Percentiles rank a stretch among this genome's conserved stretches.
Evolutionary conservation across 768 basidiomycete genomes (phyloP).

Genomic region (Tricholoma saponaceum): DNA sequence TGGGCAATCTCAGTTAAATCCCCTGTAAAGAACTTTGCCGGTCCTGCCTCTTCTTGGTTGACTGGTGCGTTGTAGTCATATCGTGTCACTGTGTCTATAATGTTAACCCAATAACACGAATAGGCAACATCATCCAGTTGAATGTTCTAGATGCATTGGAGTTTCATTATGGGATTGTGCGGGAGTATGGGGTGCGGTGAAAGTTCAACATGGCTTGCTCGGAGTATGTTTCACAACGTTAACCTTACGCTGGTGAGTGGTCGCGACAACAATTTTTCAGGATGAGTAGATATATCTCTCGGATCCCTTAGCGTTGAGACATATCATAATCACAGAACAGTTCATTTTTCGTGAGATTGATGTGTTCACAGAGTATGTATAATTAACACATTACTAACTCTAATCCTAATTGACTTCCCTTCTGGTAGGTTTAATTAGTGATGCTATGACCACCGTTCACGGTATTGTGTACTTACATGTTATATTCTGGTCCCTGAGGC

Average conservation of each 20-base stretch:
- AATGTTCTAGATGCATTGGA: conserved; percentile 15
- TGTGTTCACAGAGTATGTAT: not conserved
- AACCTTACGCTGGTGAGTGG: too few species aligned
- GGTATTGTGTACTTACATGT: not conserved
- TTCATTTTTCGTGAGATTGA: not conserved
- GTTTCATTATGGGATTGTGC: conserved; percentile 2
- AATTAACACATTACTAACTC: conserved; percentile 4
- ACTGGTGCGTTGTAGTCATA: not conserved
- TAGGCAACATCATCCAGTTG: conserved; percentile 21
- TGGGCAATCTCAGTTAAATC: not conserved
- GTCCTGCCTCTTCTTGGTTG: not conserved
- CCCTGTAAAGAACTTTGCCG: not conserved
- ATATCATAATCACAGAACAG: not conserved
- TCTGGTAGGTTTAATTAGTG: conserved; percentile 8
- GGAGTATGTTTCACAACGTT: conserved; percentile 13
- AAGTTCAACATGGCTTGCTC: conserved; percentile 19
- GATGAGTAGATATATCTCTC: not conserved
- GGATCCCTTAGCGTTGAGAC: conserved; percentile 3
- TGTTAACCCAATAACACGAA: not conserved
- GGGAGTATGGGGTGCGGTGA: conserved; percentile 18
- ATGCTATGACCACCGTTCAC: conserved; percentile 5
- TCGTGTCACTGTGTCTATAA: not conserved
- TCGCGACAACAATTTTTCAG: not conserved
- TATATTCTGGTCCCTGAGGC: too few species aligned
- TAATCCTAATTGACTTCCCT: conserved; percentile 9